Evolutionary conservation across 371 early-diverging fungal species (phyloP).

Genomic region (Aphelidium insulamus): DNA sequence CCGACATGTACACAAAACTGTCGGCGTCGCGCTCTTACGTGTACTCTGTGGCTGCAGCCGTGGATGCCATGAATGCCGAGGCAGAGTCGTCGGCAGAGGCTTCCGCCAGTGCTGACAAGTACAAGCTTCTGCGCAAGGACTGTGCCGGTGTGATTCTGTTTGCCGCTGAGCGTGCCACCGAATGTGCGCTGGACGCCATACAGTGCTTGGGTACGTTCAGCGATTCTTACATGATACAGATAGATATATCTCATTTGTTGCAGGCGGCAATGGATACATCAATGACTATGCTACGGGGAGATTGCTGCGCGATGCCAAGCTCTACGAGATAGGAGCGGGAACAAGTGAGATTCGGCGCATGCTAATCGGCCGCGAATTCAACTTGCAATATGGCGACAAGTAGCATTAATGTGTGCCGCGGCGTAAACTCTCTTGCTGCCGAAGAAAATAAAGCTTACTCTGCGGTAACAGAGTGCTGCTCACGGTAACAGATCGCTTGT

Average conservation of each 20-base stretch:
- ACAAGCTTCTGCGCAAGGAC: conserved; percentile 25
- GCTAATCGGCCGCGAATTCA: conserved; percentile 67
- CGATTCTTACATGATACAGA: too few species aligned
- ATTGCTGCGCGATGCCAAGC: conserved; percentile 80
- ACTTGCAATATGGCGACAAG: too few species aligned
- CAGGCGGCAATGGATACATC: conserved; percentile 84
- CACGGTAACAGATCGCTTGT: too few species aligned
- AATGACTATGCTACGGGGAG: conserved; percentile 88
- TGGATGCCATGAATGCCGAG: conserved; percentile 50
- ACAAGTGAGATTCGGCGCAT: conserved; percentile 93
- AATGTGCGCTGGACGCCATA: conserved; percentile 82
- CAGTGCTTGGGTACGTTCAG: conserved; percentile 44
- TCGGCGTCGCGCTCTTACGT: conserved; percentile 76
- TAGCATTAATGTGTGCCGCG: too few species aligned
- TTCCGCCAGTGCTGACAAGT: too few species aligned
- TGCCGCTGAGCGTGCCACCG: conserved; percentile 87
- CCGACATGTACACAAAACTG: conserved; percentile 92
- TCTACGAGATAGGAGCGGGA: conserved; percentile 96
- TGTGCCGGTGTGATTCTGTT: conserved; percentile 92
- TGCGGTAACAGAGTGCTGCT: too few species aligned
- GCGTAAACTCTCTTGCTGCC: too few species aligned
- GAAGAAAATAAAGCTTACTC: too few species aligned
- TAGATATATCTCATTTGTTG: too few species aligned
- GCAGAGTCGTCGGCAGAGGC: not conserved
- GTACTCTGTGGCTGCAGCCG: conserved; percentile 74